Evolutionary conservation across 2,329 filamentous ascomycete species (phyloP), one percentile per base, ranked within the genome.

Genomic region (Ramularia collo-cygni): DNA sequence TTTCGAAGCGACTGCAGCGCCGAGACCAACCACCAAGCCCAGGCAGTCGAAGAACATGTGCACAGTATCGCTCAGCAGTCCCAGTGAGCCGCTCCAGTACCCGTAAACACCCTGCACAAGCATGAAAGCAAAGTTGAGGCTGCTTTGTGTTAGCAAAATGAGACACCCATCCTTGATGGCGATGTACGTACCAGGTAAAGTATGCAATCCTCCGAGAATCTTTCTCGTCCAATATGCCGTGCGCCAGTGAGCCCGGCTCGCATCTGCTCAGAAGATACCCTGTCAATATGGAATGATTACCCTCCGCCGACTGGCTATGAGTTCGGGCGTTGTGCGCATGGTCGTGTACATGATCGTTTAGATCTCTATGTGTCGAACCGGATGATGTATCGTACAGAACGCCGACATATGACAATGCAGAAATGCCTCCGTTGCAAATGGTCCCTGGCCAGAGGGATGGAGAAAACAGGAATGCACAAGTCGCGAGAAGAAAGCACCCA

Each of bases 11-110:
- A 98, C 88, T 2, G 90, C 83, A 18, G 92, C 92, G 53, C 90
- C 83, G 8, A 98, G 71, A 8, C 92, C 92, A 26, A 98, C 88
- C 1, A 85, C 78, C 18, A 98, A 74, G 14, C 90, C 92, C 26
- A 95, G 80, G 53, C 92, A 98, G 64, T 98, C 92, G 55, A 98
- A 96, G 57, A 98, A 90, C 92, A 98, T 98, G 66, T 98, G 92
- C 48, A 98, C 92, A 56, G 89, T 96, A 64, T 98, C 92, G 52
- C 88, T 95, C 13, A 98, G 76, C n/a, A 98, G 73, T 2, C 92
- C 92, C 4, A 98, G 70, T 0, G 92, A 98, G 52, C 94, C 89
- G 3, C 88, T 96, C 8, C 92, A 68, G 55, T 92, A 93, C 35
- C 92, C 92, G 58, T 98, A 98, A 46, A 90, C 87, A 28, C 89